A percentile compares a stretch with the other conserved stretches of the same genome.
Conservation (phyloP, 176 grass and related monocot species). For the Cenchrus purpureus region DNA sequence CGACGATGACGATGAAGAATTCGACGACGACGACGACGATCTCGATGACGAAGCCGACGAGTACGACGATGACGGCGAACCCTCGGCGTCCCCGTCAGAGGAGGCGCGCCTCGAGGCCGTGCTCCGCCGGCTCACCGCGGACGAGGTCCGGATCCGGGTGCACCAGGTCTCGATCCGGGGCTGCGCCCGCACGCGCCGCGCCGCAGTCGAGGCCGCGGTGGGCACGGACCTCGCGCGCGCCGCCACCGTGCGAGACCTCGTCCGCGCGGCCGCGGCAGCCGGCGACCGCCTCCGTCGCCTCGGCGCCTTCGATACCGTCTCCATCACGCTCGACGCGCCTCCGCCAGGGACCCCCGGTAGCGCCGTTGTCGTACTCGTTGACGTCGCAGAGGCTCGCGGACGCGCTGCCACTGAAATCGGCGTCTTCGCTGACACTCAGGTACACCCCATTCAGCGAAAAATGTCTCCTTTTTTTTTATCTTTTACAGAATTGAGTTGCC, state of each 20-base stretch:
- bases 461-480: neutral
- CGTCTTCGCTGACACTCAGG: conserved; percentile 57
- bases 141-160: conserved; percentile 70
- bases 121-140: conserved; percentile 64
- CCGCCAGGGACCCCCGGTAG: conserved; percentile 54
- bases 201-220: conserved; percentile 65
- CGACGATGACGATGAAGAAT: conserved; percentile 6
- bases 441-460: conserved; percentile 3
- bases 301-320: conserved; percentile 72
- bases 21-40: conserved; percentile 41
- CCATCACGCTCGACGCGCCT: conserved; percentile 76
- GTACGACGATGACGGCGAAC: neutral
- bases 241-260: conserved; percentile 72
- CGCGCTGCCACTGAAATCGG: conserved; percentile 56
- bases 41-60: neutral
- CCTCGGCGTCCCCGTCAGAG: neutral
- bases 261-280: conserved; percentile 66
- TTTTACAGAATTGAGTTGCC: neutral
- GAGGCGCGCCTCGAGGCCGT: conserved; percentile 52
- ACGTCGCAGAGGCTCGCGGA: conserved; percentile 64
- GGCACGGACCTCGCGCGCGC: conserved; percentile 59
- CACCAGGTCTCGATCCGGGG: conserved; percentile 70
- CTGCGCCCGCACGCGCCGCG: conserved; percentile 57
- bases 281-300: conserved; percentile 65
- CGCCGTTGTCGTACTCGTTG: conserved; percentile 60